Evolutionary conservation across 1,284 basidiomycete genomes (phyloP), one percentile per base, ranked within the genome.

Genomic region (Rhizopogon hawkerae): DNA sequence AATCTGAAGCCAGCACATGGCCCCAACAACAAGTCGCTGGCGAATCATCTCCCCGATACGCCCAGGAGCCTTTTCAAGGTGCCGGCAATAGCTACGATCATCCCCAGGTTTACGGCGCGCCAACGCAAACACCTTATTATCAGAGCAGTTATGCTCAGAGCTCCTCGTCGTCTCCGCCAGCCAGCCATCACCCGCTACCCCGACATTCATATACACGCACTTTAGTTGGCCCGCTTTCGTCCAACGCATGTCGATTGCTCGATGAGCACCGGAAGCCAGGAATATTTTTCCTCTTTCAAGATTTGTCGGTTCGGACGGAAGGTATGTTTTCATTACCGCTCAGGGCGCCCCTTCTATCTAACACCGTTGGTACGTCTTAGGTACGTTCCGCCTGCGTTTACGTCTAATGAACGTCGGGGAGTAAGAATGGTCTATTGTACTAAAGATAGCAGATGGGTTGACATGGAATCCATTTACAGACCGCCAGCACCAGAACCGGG

Each of bases 241-340:
- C 90, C 11, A 89, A 89, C 60, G 91, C 90, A 23, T 86, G 85
- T 62, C 80, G 85, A 39, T 73, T 94, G 51, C 69, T 83, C 50
- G 91, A 92, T 60, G 88, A 90, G 61, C 79, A 92, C 64, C 83
- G 86, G 51, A 82, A 83, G 55, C 75, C 80, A 34, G 92, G 92
- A 3, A 83, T 95, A 53, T 92, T 88, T 67, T 92, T 92, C 69
- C 79, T 92, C 51, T 88, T 90, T 63, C 87, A 89, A 58, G 91
- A 94, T 68, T 67, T 94, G 42, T 90, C 87, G 36, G 84, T 93
- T 49, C 78, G 91, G 52, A 92, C 88, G 18, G 90, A 93, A 72
- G 87, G 87, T 65, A 64, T 61, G 58, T 47, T 33, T 47, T 73
- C 56, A 56, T 62, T 49, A 61, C 59, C 64, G 62, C 58, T 49